These are phyloP conservation scores for Diplodia sapinea DNA, from an alignment of 2,329 filamentous ascomycete genomes.

Conservation along the genomic window DNA sequence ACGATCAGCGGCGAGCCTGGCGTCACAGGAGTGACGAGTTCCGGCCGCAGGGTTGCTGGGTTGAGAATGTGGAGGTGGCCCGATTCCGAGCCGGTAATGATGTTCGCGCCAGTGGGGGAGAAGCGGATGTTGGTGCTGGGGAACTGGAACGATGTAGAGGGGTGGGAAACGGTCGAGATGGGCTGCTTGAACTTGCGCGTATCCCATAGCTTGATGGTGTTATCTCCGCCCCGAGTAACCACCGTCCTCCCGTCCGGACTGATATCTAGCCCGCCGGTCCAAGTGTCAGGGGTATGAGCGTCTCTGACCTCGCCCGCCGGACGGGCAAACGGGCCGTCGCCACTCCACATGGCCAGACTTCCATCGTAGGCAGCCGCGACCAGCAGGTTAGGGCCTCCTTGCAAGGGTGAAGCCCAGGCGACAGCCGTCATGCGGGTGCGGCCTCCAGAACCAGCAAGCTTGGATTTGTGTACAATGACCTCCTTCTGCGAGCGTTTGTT, in stretches of 20 bases:
- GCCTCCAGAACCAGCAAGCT: slow-evolving; percentile 83
- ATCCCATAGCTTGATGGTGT: slow-evolving; percentile 95
- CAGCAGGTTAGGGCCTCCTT: slow-evolving; percentile 68
- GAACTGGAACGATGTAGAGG: slow-evolving; percentile 83
- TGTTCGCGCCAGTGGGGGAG: slow-evolving; percentile 79
- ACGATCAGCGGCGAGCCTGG: slow-evolving; percentile 80
- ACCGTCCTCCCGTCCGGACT: slow-evolving; percentile 89
- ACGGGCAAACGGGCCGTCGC: slow-evolving; percentile 82
- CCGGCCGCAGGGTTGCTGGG: slow-evolving; percentile 83
- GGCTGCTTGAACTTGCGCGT: slow-evolving; percentile 93
- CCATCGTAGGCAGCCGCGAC: slow-evolving; percentile 87
- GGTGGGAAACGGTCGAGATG: slow-evolving; percentile 77
- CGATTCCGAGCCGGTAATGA: slow-evolving; percentile 85
- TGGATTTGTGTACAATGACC: slow-evolving; percentile 94
- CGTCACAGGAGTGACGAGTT: slow-evolving; percentile 88
- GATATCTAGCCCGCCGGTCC: slow-evolving; percentile 91
- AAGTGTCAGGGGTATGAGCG: slow-evolving; percentile 81
- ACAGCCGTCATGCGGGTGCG: slow-evolving; percentile 93
- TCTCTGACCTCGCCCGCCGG: slow-evolving; percentile 83
- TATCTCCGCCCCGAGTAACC: slow-evolving; percentile 87
- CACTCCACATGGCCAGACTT: slow-evolving; percentile 88
- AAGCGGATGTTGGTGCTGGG: slow-evolving; percentile 88
- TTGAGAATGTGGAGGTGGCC: slow-evolving; percentile 93
- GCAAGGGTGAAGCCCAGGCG: slow-evolving; percentile 73
- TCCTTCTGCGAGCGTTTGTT: slow-evolving; percentile 88